These are phyloP conservation scores for Fomitopsis pinicola DNA, from an alignment of 1,284 basidiomycete species.

Conservation along the genomic window DNA sequence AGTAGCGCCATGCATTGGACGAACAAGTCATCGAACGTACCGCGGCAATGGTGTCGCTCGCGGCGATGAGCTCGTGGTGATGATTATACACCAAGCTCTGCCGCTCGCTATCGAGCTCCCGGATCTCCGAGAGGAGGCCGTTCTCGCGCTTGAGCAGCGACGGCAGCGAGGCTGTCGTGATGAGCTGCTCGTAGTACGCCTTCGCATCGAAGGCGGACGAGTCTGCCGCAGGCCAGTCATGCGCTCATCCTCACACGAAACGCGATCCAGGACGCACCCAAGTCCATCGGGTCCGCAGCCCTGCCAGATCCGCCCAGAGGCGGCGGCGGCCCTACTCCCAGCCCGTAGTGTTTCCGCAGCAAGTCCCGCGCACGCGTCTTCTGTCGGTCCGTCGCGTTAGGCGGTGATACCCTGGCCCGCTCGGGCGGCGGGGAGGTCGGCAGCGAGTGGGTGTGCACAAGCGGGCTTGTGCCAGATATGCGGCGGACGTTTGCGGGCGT, in stretches of 20 bases:
- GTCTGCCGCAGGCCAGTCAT: conserved; percentile 38
- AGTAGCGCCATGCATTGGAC: not conserved
- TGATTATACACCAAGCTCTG: conserved; percentile 93
- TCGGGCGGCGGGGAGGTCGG: conserved; percentile 11
- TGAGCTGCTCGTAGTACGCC: conserved; percentile 79
- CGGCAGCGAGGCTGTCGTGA: conserved; percentile 72
- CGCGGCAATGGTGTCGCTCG: conserved; percentile 85
- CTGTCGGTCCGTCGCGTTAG: conserved; percentile 15
- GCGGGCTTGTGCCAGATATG: not conserved
- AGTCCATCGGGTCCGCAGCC: conserved; percentile 73
- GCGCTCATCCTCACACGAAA: not conserved
- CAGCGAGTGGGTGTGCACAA: conserved; percentile 1
- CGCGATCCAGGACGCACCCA: conserved; percentile 41
- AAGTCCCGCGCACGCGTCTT: conserved; percentile 75
- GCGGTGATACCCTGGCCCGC: not conserved
- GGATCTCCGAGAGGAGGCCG: conserved; percentile 79
- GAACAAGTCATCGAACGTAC: conserved; percentile 39
- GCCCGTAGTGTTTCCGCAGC: conserved; percentile 78
- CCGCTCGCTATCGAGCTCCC: conserved; percentile 82
- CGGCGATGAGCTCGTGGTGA: conserved; percentile 90
- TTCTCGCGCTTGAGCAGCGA: conserved; percentile 74
- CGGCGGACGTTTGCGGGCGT: conserved; percentile 3
- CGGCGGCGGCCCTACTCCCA: conserved; percentile 67
- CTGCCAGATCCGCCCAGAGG: conserved; percentile 38
- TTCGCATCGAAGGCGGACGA: conserved; percentile 79